These are phyloP conservation scores for Suaeda aralocaspica DNA, from an alignment of 148 eudicot species.

Conservation along the genomic window DNA sequence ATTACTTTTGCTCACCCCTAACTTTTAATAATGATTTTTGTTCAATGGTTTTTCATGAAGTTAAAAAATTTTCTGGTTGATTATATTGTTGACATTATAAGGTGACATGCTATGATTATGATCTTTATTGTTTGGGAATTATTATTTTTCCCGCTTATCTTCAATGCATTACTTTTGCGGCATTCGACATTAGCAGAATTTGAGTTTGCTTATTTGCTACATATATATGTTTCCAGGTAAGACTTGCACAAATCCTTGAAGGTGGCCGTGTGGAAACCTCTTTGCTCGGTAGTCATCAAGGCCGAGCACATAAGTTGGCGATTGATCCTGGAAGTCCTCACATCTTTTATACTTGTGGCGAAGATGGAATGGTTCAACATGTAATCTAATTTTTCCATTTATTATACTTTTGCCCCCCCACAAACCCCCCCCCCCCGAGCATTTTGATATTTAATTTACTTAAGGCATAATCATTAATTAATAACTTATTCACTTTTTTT, in stretches of 20 bases:
- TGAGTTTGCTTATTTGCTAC: background rate
- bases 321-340: constrained; percentile 94
- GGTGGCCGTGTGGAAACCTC: constrained; percentile 60
- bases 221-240: constrained; percentile 45
- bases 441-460: background rate
- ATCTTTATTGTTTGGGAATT: background rate
- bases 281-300: constrained; percentile 58
- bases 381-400: constrained; percentile 38
- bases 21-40: background rate
- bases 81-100: constrained; percentile 3
- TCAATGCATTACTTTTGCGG: background rate
- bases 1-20: too few species aligned
- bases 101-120: too few species aligned
- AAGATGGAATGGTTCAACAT: constrained; percentile 87
- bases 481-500: too few species aligned
- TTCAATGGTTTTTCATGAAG: background rate
- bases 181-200: background rate
- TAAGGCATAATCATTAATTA: background rate
- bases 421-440: background rate
- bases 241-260: constrained; percentile 64
- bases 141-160: background rate
- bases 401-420: background rate
- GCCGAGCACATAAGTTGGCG: constrained; percentile 84
- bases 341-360: constrained; percentile 81
- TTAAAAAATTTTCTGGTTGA: background rate